These are phyloP conservation scores for Hygrophila difformis DNA, from an alignment of 257 asterid species.

Conservation along the genomic window DNA sequence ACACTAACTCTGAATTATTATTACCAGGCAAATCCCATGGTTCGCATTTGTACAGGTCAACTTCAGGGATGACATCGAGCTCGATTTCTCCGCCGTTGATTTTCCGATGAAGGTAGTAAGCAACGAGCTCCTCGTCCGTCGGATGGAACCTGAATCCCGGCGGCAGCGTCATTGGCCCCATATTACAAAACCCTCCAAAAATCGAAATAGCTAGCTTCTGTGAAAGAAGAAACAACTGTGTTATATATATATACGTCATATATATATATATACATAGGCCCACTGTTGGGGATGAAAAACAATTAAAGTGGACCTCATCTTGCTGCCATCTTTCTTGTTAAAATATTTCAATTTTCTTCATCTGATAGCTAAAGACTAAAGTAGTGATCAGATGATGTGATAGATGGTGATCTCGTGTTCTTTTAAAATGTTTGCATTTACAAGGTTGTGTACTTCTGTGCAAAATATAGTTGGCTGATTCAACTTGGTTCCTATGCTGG, in stretches of 20 bases:
- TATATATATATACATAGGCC: conserved; percentile 17
- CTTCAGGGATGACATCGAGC: conserved; percentile 62
- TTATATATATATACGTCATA: not conserved
- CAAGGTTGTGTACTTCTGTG: no score
- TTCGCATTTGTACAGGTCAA: conserved; percentile 67
- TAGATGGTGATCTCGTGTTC: no score
- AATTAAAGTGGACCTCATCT: conserved; percentile 48
- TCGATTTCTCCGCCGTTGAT: conserved; percentile 63
- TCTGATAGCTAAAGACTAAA: no score
- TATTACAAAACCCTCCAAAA: not conserved
- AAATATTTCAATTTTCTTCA: no score
- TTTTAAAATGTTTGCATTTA: no score
- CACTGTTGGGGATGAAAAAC: conserved; percentile 37
- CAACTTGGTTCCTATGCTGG: no score
- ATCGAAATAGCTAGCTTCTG: not conserved
- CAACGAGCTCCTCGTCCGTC: conserved; percentile 66
- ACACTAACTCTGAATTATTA: not conserved
- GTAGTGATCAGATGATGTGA: no score
- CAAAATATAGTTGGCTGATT: no score
- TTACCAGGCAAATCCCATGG: conserved; percentile 78
- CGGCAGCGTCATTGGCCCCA: conserved; percentile 58
- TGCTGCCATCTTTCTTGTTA: conserved; percentile 26
- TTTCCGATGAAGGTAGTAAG: conserved; percentile 56
- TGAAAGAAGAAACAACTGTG: not conserved
- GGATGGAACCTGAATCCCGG: conserved; percentile 74